Base-by-base conservation (phyloP, 176 grass and related monocot species). In the Musa troglodytarum region DNA sequence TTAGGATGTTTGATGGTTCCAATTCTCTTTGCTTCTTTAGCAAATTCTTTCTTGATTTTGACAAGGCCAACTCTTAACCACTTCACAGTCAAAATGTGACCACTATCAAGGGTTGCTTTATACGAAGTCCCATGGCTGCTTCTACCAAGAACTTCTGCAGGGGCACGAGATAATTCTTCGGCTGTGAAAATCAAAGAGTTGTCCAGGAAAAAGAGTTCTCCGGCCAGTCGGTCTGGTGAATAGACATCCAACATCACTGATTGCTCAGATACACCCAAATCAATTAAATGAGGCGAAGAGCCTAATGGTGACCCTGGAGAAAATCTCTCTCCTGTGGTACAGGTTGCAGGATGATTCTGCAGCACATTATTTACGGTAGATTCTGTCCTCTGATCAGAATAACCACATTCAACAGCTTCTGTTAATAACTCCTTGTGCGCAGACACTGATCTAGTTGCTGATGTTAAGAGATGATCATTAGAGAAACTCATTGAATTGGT, bases 131-230 rank as follows among this genome's bases (percentile, higher is more conserved):
- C 96, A 81, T 99, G 88, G 80, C 88, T 95, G 79, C 85, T 94
- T 76, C 91, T 89, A 63, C 95, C 96, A 82, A 99, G 85, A 85
- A 95, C 86, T 79, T 99, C 91, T 12, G 91, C 96, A 20, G 91
- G 96, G 24, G 96, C 85, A 85, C 79, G 84, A 50, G 96, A 94
- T 56, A 99, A 82, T 75, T 95, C 96, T 83, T 95, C 96, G 56
- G 88, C 84, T 72, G 86, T 94, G 79, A 95, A 99, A 78, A 95
- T 83, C 73, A 84, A 86, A 72, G 83, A 85, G 79, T 49, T 84
- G 10, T 95, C 96, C 57, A 95, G 54, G 73, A 99, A 91, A 79
- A 86, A 92, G 64, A 99, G 65, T 62, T 99, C 95, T 71, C 95
- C 95, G 69, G 81, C 84, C 76, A 94, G 77, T 24, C 88, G 83